Conservation (phyloP, 2,329 filamentous ascomycete genomes). For the Botrytis hyacinthi region DNA sequence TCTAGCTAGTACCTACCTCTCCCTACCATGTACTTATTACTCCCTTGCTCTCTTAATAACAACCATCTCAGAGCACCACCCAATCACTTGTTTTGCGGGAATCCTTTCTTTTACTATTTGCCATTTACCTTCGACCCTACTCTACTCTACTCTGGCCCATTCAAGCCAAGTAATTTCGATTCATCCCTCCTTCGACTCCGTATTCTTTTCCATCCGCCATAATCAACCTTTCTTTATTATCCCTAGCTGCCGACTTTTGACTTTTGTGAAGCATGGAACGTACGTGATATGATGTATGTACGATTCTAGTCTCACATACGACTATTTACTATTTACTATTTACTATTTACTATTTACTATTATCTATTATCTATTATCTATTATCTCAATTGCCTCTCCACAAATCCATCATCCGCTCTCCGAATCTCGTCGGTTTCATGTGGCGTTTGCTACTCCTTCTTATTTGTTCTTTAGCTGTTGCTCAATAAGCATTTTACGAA, state of each 20-base stretch:
- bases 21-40: not conserved
- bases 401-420: not conserved
- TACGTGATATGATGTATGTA: not conserved
- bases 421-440: conserved; percentile 16
- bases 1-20: too few relatives aligned
- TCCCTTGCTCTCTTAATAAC: not conserved
- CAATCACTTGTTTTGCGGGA: not conserved
- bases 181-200: not conserved
- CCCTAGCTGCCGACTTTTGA: not conserved
- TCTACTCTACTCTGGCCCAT: not conserved
- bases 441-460: conserved; percentile 18
- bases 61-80: not conserved
- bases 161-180: conserved; percentile 2
- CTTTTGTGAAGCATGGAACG: not conserved
- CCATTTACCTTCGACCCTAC: not conserved
- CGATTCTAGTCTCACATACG: not conserved
- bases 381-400: not conserved
- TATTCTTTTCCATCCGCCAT: not conserved
- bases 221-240: not conserved
- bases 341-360: too few relatives aligned
- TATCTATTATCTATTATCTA: not conserved
- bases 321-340: not conserved
- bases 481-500: conserved; percentile 20
- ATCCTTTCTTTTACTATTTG: not conserved
- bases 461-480: not conserved